Conservation (phyloP, 495 filamentous ascomycete species). For the Tuber borchii region DNA sequence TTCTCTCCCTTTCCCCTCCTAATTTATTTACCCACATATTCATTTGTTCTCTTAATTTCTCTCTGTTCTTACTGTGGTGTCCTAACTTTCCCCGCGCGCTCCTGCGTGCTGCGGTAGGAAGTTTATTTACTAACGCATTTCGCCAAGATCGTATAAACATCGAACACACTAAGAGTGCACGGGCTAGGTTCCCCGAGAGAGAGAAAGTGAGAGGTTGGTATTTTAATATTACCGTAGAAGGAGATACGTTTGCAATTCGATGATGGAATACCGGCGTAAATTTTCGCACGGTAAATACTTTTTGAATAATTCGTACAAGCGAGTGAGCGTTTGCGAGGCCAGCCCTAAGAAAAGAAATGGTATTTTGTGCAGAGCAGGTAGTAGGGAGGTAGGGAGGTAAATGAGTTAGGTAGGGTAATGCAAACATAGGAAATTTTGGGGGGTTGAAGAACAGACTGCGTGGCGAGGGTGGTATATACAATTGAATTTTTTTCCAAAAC, state of each 20-base stretch:
- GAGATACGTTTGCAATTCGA: neutral
- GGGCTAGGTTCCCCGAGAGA: neutral
- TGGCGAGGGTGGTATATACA: neutral
- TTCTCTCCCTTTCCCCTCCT: neutral
- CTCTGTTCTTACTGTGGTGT: neutral
- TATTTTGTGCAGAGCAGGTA: neutral
- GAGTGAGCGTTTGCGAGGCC: neutral
- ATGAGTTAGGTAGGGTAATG: neutral
- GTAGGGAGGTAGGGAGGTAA: neutral
- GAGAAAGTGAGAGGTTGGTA: neutral
- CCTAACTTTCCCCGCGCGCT: neutral
- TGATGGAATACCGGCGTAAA: neutral
- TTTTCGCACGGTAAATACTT: neutral
- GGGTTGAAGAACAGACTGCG: neutral
- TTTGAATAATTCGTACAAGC: neutral
- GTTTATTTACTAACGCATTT: neutral
- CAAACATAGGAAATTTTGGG: neutral
- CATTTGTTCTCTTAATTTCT: neutral
- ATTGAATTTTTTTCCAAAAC: neutral
- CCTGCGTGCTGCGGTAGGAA: neutral
- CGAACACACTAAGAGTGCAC: neutral
- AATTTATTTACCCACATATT: neutral
- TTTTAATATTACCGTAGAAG: neutral
- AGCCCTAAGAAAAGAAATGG: constrained; percentile 3
- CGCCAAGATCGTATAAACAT: constrained; percentile 1